Percentiles rank a stretch among this genome's conserved stretches.
Conservation (phyloP, 192 early-diverging fungal genomes). For the Coemansia umbellata region DNA sequence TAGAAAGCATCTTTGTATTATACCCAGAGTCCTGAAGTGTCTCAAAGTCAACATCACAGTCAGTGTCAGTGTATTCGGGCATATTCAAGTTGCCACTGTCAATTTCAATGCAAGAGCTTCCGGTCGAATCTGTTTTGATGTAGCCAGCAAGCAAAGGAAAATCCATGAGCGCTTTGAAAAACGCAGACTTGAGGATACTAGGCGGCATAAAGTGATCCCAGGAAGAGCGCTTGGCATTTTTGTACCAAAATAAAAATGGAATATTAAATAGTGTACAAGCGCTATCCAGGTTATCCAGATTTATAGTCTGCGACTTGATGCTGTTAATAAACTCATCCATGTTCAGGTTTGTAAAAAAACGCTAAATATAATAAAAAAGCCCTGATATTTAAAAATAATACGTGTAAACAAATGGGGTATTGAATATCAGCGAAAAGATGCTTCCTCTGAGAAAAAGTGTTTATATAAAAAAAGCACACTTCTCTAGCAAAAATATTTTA, state of each 20-base stretch:
- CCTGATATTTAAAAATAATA: too few relatives aligned
- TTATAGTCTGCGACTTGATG: neutral
- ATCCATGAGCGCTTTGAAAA: constrained; percentile 7
- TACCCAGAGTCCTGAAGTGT: neutral
- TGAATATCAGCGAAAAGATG: too few relatives aligned
- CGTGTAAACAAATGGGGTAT: too few relatives aligned
- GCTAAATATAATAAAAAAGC: too few relatives aligned
- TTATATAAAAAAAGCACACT: too few relatives aligned
- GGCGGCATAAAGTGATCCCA: constrained; percentile 18
- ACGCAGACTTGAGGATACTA: constrained; percentile 5
- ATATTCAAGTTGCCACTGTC: constrained; percentile 16
- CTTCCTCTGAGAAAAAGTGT: too few relatives aligned
- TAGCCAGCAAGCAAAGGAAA: constrained; percentile 18
- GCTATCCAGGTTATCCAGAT: constrained; percentile 6
- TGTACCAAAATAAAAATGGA: constrained; percentile 9
- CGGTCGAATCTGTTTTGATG: neutral
- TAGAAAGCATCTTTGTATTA: neutral
- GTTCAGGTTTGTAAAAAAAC: neutral
- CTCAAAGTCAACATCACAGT: neutral
- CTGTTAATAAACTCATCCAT: constrained; percentile 1
- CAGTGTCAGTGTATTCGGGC: constrained; percentile 21
- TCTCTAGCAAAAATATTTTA: too few relatives aligned
- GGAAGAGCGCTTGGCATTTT: neutral
- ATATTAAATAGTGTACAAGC: constrained; percentile 1
- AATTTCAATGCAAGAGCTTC: neutral